Evolutionary conservation across 345 rosid species (phyloP).

Genomic region (Populus alba): DNA sequence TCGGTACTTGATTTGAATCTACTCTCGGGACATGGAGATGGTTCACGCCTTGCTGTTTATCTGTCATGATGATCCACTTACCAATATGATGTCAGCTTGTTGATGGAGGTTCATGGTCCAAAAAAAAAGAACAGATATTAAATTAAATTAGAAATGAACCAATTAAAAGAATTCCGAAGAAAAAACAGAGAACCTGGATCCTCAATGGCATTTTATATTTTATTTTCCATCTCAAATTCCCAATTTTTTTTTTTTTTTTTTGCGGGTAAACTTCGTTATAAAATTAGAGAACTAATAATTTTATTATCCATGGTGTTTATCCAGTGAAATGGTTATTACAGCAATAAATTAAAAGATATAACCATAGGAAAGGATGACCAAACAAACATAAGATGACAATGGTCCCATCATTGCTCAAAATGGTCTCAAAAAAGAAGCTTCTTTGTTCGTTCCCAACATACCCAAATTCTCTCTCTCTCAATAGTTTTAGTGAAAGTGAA

Average conservation of each 20-base stretch:
- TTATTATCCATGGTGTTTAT: too few relatives aligned
- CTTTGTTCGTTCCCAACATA: conserved; percentile 29
- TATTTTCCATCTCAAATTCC: too few relatives aligned
- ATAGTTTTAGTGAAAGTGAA: conserved; percentile 17
- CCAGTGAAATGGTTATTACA: neutral
- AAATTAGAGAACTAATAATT: neutral
- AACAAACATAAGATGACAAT: neutral
- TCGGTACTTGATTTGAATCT: too few relatives aligned
- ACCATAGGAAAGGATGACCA: neutral
- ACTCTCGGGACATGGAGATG: too few relatives aligned
- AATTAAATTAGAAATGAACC: neutral
- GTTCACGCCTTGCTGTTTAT: neutral
- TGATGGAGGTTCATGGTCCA: neutral
- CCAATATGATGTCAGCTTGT: neutral
- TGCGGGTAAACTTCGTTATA: neutral
- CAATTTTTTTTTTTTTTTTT: neutral
- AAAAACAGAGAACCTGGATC: neutral
- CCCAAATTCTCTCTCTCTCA: conserved; percentile 6
- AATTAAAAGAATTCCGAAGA: neutral
- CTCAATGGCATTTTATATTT: too few relatives aligned
- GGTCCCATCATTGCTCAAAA: conserved; percentile 13
- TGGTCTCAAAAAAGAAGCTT: conserved; percentile 30
- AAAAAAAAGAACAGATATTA: neutral
- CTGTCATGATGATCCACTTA: neutral
- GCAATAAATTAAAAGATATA: neutral